Percentiles rank a stretch among this genome's conserved stretches.
Evolutionary conservation across 2,329 filamentous ascomycete species (phyloP).

Genomic region (Penicillium sp.): DNA sequence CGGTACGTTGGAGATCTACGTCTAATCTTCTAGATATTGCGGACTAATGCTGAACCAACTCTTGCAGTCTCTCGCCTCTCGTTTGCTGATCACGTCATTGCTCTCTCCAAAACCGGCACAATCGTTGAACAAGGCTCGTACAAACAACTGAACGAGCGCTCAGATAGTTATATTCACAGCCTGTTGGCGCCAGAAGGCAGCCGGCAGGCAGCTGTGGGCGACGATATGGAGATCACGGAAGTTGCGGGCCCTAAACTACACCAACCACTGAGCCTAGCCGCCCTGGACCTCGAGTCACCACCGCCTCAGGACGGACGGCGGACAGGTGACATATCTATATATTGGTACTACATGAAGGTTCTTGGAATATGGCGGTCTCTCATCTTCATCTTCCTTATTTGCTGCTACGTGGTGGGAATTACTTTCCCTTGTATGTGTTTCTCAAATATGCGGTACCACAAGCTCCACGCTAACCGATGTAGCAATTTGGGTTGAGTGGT

Average conservation of each 20-base stretch:
- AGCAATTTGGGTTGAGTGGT: conserved; percentile 10
- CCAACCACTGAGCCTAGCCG: background rate
- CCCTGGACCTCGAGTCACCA: background rate
- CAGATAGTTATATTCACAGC: conserved; percentile 1
- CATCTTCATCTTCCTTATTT: background rate
- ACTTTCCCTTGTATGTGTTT: background rate
- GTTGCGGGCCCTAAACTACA: background rate
- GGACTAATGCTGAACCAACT: background rate
- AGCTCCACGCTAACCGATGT: background rate
- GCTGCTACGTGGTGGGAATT: conserved; percentile 1
- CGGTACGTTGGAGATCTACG: background rate
- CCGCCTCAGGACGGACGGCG: background rate
- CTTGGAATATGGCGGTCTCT: background rate
- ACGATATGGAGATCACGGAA: background rate
- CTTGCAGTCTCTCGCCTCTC: background rate
- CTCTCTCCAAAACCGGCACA: background rate
- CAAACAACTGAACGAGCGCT: conserved; percentile 1
- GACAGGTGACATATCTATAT: conserved; percentile 3
- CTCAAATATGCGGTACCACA: background rate
- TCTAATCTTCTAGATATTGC: background rate
- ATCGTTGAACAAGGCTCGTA: background rate
- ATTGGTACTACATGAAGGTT: conserved; percentile 1
- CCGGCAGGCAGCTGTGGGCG: background rate
- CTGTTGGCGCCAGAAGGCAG: background rate
- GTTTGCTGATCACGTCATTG: background rate